Evolutionary conservation across 768 basidiomycete species (phyloP).

Genomic region (Heimioporus sp.): DNA sequence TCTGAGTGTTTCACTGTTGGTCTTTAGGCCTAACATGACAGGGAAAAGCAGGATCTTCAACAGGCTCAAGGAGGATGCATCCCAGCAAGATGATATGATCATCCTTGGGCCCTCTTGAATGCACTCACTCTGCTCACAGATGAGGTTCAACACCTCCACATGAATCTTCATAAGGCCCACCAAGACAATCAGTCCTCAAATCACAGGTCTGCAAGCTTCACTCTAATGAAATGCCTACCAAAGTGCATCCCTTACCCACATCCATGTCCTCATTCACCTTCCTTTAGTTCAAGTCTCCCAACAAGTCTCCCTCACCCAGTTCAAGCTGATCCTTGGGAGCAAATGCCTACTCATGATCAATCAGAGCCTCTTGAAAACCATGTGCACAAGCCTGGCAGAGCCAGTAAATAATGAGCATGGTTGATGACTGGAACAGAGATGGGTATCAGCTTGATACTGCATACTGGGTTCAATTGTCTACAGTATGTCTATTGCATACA

Average conservation of each 20-base stretch:
- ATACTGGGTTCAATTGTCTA: no score
- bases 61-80: slow-evolving; percentile 72
- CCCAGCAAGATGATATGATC: slow-evolving; percentile 69
- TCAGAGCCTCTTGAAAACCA: no score
- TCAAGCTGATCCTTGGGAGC: no score
- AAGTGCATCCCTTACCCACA: slow-evolving; percentile 40
- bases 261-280: not conserved
- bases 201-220: slow-evolving; percentile 68
- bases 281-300: slow-evolving; percentile 90
- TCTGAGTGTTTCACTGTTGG: no score
- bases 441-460: no score
- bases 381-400: no score
- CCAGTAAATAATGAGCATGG: no score
- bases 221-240: slow-evolving; percentile 73
- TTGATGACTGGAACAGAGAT: no score
- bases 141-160: slow-evolving; percentile 67
- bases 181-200: slow-evolving; percentile 70
- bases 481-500: no score
- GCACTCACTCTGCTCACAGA: slow-evolving; percentile 40
- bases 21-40: no score
- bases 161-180: slow-evolving; percentile 69
- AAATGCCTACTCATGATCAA: no score
- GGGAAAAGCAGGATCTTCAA: slow-evolving; percentile 93
- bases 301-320: slow-evolving; percentile 73
- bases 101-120: not conserved